Evolutionary conservation across 2,329 filamentous ascomycete genomes (phyloP), one percentile per base, ranked within the genome.

Genomic region (Pezicula neosporulosa): DNA sequence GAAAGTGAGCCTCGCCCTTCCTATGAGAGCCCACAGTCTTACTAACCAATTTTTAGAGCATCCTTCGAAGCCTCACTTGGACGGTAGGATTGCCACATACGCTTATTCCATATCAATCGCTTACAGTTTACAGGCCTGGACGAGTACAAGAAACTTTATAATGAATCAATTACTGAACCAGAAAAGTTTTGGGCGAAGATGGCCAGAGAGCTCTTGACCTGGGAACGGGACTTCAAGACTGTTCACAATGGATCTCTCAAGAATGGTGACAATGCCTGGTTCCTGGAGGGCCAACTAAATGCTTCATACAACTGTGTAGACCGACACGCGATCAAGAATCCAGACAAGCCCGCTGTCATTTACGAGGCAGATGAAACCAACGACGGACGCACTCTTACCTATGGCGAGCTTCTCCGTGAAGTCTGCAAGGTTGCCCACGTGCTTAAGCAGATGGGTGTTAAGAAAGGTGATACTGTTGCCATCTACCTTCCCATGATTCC

Each of bases 401-500:
- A 97, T 64, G 83, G 87, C 63, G 92, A 99, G 80, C 87, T 99
- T 48, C 82, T 97, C 56, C 86, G 91, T 58, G 84, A 99, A 71
- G 93, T 99, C 47, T 97, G 87, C 65, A 87, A 83, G 71, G 84
- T 90, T 15, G 88, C 94, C 42, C 90, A 90, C 77, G 87, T 89
- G 21, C 81, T 99, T 62, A 96, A 92, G 79, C 83, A 93, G 75
- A 94, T 96, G 83, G 94, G 94, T 57, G 93, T 99, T 54, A 85
- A 87, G 77, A 97, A 97, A 79, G 94, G 94, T 50, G 94, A 99
- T 73, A 96, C 92, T 4, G 92, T 99, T 51, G 94, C 91, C 57
- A 89, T 99, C 60, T 99, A 99, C 77, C 76, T 99, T 59, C 94
- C 94, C 70, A 99, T 99, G 94, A 96, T 99, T 71, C 94, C 94